Conservation (phyloP, 331 rosid genomes). For the Pyracantha coccinea region DNA sequence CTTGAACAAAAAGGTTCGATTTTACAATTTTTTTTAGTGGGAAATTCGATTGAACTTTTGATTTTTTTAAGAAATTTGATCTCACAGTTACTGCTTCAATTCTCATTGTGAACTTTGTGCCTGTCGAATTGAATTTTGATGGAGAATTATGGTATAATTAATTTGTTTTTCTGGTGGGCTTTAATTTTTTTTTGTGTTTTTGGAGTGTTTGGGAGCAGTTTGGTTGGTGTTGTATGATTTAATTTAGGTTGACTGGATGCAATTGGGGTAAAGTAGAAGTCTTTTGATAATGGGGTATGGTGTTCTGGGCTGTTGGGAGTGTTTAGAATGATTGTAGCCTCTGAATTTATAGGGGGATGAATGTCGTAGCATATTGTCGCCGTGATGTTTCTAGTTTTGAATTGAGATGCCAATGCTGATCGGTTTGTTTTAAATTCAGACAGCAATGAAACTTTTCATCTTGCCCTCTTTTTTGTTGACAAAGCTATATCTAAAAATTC, state of each 20-base stretch:
- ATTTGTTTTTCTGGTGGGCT: not conserved
- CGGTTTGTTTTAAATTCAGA: too few species aligned
- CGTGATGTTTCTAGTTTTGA: not conserved
- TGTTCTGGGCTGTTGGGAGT: not conserved
- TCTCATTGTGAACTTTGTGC: not conserved
- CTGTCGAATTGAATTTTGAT: not conserved
- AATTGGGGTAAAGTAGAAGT: not conserved
- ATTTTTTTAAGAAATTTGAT: not conserved
- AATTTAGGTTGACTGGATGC: not conserved
- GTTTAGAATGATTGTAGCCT: not conserved
- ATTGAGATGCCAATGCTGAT: not conserved
- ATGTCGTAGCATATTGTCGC: not conserved
- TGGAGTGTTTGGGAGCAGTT: not conserved
- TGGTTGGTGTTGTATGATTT: not conserved
- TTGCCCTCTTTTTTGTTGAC: too few species aligned
- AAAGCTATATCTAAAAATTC: too few species aligned
- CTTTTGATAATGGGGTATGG: not conserved
- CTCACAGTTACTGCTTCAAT: not conserved
- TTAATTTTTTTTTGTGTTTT: not conserved
- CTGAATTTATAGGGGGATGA: not conserved
- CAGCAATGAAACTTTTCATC: not conserved
- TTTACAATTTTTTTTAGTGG: not conserved
- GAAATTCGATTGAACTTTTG: not conserved
- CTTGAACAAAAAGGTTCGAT: constrained; percentile 68
- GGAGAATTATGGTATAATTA: not conserved